These are phyloP conservation scores for Ettlia oleoabundans DNA, from an alignment of 139 green algal species.

Conservation along the genomic window DNA sequence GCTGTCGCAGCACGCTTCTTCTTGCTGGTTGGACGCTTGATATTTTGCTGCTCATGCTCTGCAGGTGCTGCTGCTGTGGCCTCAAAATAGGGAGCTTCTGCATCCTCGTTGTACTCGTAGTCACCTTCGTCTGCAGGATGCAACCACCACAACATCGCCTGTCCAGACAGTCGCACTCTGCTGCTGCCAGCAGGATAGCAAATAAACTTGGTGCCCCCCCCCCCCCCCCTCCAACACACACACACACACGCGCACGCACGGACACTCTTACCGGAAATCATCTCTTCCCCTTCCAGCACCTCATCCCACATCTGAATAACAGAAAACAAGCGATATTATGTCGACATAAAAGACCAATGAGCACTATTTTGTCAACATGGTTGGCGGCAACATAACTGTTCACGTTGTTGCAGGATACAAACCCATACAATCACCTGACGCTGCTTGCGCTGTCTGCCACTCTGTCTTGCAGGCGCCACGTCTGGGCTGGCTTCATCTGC, in stretches of 20 bases:
- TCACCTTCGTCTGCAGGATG: background rate
- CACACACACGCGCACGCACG: too few relatives aligned
- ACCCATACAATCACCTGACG: too few relatives aligned
- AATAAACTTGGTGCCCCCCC: background rate
- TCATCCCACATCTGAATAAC: constrained; percentile 7
- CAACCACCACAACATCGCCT: background rate
- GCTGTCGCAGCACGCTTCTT: background rate
- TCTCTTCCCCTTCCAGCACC: background rate
- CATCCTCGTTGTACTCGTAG: constrained; percentile 21
- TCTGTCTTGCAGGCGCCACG: background rate
- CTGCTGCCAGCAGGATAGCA: background rate
- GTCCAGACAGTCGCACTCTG: background rate
- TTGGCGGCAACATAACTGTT: too few relatives aligned
- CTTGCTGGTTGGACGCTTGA: background rate
- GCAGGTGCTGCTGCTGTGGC: background rate
- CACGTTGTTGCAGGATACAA: too few relatives aligned
- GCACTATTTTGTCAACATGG: background rate
- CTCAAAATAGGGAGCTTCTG: background rate
- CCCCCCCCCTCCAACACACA: too few relatives aligned
- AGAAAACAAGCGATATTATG: background rate
- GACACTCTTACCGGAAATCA: constrained; percentile 11
- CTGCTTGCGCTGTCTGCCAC: constrained; percentile 18
- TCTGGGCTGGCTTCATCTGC: constrained; percentile 9
- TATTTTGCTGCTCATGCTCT: background rate
- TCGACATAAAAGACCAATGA: too few relatives aligned